phyloP scores from a whole-genome alignment of 805 yeast genomes.

The Teunomyces funiuensis region DNA sequence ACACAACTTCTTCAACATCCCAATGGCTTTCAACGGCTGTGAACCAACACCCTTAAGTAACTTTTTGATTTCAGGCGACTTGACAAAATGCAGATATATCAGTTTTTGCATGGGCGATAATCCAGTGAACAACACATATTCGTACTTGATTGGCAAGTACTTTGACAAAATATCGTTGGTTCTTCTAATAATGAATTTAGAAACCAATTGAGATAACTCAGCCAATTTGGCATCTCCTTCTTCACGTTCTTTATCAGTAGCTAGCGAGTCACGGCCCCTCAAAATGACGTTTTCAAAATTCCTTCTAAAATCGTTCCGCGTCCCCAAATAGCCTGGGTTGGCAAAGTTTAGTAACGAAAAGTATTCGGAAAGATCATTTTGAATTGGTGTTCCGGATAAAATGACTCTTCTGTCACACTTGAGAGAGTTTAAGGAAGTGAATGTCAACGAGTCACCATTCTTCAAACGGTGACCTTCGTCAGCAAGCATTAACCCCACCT shows the following conservation, averaged over 20 bases:
- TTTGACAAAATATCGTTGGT: constrained; percentile 93
- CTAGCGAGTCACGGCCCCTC: constrained; percentile 85
- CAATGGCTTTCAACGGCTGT: constrained; percentile 89
- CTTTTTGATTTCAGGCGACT: constrained; percentile 73
- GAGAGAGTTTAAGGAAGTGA: constrained; percentile 80
- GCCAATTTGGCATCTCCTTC: constrained; percentile 67
- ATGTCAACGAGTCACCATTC: constrained; percentile 88
- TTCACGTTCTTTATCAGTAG: constrained; percentile 73
- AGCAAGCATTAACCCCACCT: constrained; percentile 79
- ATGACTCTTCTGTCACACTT: constrained; percentile 87
- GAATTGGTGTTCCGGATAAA: constrained; percentile 95
- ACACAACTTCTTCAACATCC: constrained; percentile 83
- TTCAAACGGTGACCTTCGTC: constrained; percentile 47
- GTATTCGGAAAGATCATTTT: constrained; percentile 91
- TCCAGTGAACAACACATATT: constrained; percentile 92
- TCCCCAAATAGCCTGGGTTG: constrained; percentile 89
- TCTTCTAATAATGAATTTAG: constrained; percentile 88
- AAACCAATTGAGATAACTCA: constrained; percentile 74
- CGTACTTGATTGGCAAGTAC: constrained; percentile 93
- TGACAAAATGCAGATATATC: constrained; percentile 70
- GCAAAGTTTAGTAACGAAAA: constrained; percentile 89
- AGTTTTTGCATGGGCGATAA: constrained; percentile 73
- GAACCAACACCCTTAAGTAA: constrained; percentile 67
- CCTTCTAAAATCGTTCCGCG: constrained; percentile 78
- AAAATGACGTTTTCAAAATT: constrained; percentile 81